Base-by-base conservation (phyloP, 2,329 filamentous ascomycete genomes). In the Sarocladiaceae sp. region DNA sequence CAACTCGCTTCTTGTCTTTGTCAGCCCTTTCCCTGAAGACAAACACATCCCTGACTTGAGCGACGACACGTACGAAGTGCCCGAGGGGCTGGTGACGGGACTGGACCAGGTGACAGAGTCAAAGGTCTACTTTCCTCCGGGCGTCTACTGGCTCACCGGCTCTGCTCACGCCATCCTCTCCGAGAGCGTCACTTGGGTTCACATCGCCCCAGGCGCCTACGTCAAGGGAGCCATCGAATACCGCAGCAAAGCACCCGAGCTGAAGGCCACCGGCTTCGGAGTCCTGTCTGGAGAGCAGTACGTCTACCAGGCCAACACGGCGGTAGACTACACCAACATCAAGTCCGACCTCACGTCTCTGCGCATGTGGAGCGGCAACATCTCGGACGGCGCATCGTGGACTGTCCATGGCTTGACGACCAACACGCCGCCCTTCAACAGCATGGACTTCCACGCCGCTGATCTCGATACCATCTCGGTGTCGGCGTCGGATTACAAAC, bases 251-350 rank as follows among this genome's bases (percentile, higher is more conserved):
- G 27, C 26, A 2, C 29, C 50, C 3, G 46, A 55, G 33, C 49
- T 65, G 33, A 50, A 56, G 9, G 59, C 63, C 12, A 61, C 59
- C 4, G 63, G 63, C 2, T 53, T 55, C 47, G 63, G 61, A 10
- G 59, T 65, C 7, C 51, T 65, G 2, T 65, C 61, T 0, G 63
- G 63, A 11, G 63, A 65, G 45, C 54, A 63, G 34, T 65, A 65
- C 43, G 59, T 63, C 5, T 65, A 63, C 47, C 58, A 63, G 44
- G 62, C 63, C 19, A 64, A 65, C 47, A 53, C 55, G 1, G 52
- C 52, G 4, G 26, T 54, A 6, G 46, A 50, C 29, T 65, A 62
- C 49, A 47, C 47, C 18, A 56, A 54, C 46, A 46, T 50, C 16
- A 56, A 60, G 42, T 54, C 50, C 24, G 56, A 64, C 48, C 46